phyloP scores from a whole-genome alignment of 345 rosid species.

The Draba incana region DNA sequence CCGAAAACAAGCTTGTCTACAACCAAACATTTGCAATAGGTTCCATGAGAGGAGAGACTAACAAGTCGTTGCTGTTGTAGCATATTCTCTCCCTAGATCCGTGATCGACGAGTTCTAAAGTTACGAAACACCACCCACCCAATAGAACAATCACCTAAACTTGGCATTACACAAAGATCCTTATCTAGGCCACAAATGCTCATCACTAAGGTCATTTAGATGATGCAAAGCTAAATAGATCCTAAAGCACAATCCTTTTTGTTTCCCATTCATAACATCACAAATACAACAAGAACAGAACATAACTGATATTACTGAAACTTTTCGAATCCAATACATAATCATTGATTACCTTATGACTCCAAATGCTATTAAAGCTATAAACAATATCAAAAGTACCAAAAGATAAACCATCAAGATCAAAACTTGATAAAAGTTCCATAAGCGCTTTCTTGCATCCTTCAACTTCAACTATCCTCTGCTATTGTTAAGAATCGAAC shows the following conservation, averaged over 20 bases:
- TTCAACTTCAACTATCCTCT: conserved; percentile 34
- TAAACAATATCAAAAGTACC: conserved; percentile 5
- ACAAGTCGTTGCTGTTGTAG: neutral
- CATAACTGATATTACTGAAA: neutral
- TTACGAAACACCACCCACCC: neutral
- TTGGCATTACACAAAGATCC: neutral
- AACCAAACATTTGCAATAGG: neutral
- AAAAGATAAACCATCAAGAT: conserved; percentile 4
- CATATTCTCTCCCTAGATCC: neutral
- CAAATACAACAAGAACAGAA: conserved; percentile 4
- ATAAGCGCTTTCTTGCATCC: conserved; percentile 5
- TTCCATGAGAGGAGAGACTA: neutral
- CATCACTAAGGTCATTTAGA: conserved; percentile 6
- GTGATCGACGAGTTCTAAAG: neutral
- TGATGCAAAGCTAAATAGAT: neutral
- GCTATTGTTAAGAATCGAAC: conserved; percentile 63
- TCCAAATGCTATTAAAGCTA: conserved; percentile 4
- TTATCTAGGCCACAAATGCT: neutral
- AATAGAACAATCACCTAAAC: neutral
- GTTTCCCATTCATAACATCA: neutral
- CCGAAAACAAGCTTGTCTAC: neutral
- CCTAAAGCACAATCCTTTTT: neutral
- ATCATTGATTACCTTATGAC: neutral
- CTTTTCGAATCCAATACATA: conserved; percentile 9
- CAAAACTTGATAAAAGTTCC: conserved; percentile 1